phyloP scores from a whole-genome alignment of 768 basidiomycete species.

The Rubroboletus satanas region DNA sequence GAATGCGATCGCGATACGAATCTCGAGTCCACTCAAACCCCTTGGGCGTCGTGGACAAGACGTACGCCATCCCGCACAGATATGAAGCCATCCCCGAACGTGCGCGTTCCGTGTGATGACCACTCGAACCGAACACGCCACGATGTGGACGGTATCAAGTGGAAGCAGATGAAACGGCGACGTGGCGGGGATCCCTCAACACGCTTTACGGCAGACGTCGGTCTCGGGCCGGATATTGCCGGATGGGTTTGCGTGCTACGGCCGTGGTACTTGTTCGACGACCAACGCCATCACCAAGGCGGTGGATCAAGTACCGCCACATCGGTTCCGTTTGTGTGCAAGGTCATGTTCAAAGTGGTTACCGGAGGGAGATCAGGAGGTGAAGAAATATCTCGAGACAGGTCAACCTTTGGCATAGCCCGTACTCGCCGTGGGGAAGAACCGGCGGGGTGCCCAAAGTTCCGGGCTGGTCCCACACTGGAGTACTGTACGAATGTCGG shows the following conservation, averaged over 20 bases:
- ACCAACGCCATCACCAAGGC: not conserved
- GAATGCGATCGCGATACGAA: not conserved
- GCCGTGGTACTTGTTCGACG: not conserved
- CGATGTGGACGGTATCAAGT: conserved; percentile 4
- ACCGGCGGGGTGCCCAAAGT: not conserved
- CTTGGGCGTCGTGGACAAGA: not conserved
- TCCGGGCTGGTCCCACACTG: conserved; percentile 11
- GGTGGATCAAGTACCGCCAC: conserved; percentile 1
- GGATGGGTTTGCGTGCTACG: not conserved
- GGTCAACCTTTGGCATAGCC: not conserved
- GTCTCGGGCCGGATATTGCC: conserved; percentile 1
- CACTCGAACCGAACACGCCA: not conserved
- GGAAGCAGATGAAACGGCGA: conserved; percentile 10
- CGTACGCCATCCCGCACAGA: too few relatives aligned
- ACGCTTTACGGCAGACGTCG: conserved; percentile 3
- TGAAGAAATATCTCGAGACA: not conserved
- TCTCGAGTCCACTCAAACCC: not conserved
- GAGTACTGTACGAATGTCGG: not conserved
- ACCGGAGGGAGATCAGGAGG: conserved; percentile 8
- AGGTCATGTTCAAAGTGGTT: not conserved
- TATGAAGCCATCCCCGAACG: too few relatives aligned
- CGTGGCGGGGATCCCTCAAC: not conserved
- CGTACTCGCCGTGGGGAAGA: conserved; percentile 15
- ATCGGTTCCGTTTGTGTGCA: not conserved
- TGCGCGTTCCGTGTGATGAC: not conserved